These are phyloP conservation scores for Dacryopinax spathularia DNA, from an alignment of 768 basidiomycete species.

Conservation along the genomic window DNA sequence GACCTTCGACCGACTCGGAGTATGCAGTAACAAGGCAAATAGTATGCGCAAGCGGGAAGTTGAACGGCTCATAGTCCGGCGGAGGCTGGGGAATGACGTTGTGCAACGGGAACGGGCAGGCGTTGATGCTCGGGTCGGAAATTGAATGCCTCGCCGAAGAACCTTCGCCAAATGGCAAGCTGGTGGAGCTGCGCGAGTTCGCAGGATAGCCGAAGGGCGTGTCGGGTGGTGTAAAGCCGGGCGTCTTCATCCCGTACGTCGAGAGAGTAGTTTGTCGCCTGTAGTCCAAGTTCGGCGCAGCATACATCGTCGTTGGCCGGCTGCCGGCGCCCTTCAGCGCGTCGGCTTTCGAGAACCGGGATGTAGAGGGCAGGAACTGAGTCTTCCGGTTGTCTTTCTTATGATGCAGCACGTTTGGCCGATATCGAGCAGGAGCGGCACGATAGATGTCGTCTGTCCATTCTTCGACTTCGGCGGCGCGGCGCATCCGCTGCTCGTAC, in stretches of 20 bases:
- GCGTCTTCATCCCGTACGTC: slow-evolving; percentile 26
- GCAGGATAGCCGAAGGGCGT: slow-evolving; percentile 43
- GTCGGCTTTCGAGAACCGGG: slow-evolving; percentile 50
- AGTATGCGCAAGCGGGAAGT: slow-evolving; percentile 84
- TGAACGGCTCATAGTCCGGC: slow-evolving; percentile 84
- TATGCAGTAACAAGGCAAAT: slow-evolving; percentile 97
- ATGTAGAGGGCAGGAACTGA: slow-evolving; percentile 34
- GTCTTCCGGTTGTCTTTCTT: slow-evolving; percentile 21
- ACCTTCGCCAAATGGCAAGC: slow-evolving; percentile 41
- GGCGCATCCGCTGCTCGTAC: slow-evolving; percentile 79
- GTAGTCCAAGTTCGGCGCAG: slow-evolving; percentile 7
- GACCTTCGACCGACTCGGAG: slow-evolving; percentile 89
- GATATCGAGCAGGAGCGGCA: slow-evolving; percentile 76
- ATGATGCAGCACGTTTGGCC: slow-evolving; percentile 73
- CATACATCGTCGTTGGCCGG: slow-evolving; percentile 12
- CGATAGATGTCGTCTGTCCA: slow-evolving; percentile 95
- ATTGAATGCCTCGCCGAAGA: slow-evolving; percentile 21
- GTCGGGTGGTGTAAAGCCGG: slow-evolving; percentile 56
- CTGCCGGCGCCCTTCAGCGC: slow-evolving; percentile 33
- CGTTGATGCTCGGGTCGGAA: slow-evolving; percentile 32
- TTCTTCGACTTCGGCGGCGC: slow-evolving; percentile 81
- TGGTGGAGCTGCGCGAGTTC: slow-evolving; percentile 70
- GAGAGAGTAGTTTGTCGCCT: slow-evolving; percentile 26
- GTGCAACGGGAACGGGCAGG: slow-evolving; percentile 84
- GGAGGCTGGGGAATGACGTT: slow-evolving; percentile 89